Base-by-base conservation (phyloP, 176 grass and related monocot genomes). In the Triticum urartu region DNA sequence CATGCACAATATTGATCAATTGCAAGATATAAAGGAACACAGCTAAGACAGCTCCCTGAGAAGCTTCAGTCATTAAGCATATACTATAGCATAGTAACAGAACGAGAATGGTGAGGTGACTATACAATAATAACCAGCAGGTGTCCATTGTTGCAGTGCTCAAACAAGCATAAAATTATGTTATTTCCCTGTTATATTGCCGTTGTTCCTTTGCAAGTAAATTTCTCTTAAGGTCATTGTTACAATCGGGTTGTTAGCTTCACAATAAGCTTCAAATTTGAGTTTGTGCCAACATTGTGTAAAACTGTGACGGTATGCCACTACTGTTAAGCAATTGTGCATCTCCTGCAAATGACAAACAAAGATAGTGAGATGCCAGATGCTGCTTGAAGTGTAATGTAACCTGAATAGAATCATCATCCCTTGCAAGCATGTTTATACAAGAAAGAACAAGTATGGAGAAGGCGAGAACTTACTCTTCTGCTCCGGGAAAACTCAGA, bases 301-400 rank as follows among this genome's bases (percentile, higher is more conserved):
- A 88, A 88, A 75, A 40, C 52, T 83, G 47, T 26, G 62, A 76
- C 43, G 62, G 20, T 59, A 35, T 68, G 60, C 59, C 68, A 75
- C 68, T 75, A 75, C 11, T n/a, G 25, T 85, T 64, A 60, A 80
- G 54, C 68, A 85, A 11, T 80, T 35, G 81, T 65, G 30, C 66
- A 85, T 79, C 26, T 85, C 68, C 56, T 80, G 82, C 87, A 89
- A 89, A 75, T 58, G 68, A 58, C 52, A 80, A 75, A 72, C 20
- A 64, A 84, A 36, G 43, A 67, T 52, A 80, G 43, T 75, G 60
- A 75, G 82, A 85, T 18, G 45, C 32, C 54, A 72, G 54, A 79
- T 79, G 28, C 52, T 72, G 52, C 54, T 78, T 72, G 65, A 61
- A 72, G 43, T 22, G 39, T 42, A 32, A 26, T 64, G 17, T 28